A percentile compares a stretch with the other conserved stretches of the same genome.
Evolutionary conservation across 805 yeast genomes (phyloP).

Genomic region (Sungouiella blattae): DNA sequence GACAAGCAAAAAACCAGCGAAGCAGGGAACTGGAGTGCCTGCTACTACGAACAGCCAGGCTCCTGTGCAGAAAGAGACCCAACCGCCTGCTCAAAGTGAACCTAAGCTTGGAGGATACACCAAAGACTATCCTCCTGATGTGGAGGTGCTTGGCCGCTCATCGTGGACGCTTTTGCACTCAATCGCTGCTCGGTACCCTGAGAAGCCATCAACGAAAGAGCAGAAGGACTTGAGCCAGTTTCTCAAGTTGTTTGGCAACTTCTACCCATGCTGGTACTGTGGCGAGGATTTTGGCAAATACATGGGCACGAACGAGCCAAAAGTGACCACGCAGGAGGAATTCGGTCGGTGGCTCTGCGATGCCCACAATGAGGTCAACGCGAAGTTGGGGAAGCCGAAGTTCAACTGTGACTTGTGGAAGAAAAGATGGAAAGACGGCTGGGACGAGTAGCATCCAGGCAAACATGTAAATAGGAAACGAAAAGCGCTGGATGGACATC

Average conservation of each 20-base stretch:
- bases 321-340: constrained; percentile 64
- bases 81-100: constrained; percentile 13
- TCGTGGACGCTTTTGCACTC: constrained; percentile 93
- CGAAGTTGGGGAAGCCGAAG: constrained; percentile 75
- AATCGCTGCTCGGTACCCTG: constrained; percentile 87
- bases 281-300: constrained; percentile 77
- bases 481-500: too few species aligned
- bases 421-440: constrained; percentile 92
- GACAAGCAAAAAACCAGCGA: constrained; percentile 15
- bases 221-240: constrained; percentile 73
- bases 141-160: constrained; percentile 70
- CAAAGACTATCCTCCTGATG: constrained; percentile 82
- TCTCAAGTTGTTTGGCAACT: constrained; percentile 62
- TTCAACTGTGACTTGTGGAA: constrained; percentile 91
- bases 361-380: constrained; percentile 93
- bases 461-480: neutral
- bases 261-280: constrained; percentile 94
- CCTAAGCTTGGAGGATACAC: constrained; percentile 22
- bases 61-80: neutral
- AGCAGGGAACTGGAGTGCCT: constrained; percentile 2
- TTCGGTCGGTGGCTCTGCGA: constrained; percentile 90
- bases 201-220: constrained; percentile 53
- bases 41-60: neutral
- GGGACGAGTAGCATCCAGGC: constrained; percentile 49
- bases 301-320: constrained; percentile 51